phyloP scores from a whole-genome alignment of 257 asterid genomes.

The Salvia rosmarinus region DNA sequence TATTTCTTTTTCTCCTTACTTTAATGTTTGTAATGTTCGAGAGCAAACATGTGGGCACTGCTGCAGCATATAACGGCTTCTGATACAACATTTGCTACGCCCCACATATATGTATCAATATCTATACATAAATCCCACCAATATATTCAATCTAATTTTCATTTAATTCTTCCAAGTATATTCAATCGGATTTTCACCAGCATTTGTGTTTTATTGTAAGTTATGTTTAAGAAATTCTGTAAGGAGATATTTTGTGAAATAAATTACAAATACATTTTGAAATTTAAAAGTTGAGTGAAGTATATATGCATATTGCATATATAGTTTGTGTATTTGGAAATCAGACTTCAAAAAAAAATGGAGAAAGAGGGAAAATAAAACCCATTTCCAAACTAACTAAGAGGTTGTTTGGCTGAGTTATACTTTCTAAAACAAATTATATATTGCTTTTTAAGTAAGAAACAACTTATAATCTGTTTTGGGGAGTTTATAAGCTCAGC shows the following conservation, averaged over 20 bases:
- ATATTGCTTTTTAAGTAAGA: too few species aligned
- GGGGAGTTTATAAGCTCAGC: too few species aligned
- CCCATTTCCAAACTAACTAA: too few species aligned
- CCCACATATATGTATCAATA: conserved; percentile 30
- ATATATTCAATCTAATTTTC: conserved; percentile 10
- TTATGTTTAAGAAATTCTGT: neutral
- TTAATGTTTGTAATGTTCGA: conserved; percentile 22
- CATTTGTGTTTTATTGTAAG: neutral
- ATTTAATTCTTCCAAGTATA: conserved; percentile 10
- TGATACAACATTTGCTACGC: conserved; percentile 25
- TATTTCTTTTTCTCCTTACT: neutral
- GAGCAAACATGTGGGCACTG: conserved; percentile 47
- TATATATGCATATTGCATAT: too few species aligned
- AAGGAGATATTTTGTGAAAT: neutral
- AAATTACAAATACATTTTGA: neutral
- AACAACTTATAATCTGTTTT: too few species aligned
- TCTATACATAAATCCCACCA: conserved; percentile 26
- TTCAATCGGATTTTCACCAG: neutral
- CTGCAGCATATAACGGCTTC: conserved; percentile 34
- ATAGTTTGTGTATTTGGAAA: too few species aligned
- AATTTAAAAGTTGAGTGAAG: neutral
- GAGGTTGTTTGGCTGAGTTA: too few species aligned
- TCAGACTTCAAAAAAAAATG: too few species aligned
- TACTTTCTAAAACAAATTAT: too few species aligned
- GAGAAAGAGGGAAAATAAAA: too few species aligned